Conservation (phyloP, 768 basidiomycete species). For the Mycena indigotica region DNA sequence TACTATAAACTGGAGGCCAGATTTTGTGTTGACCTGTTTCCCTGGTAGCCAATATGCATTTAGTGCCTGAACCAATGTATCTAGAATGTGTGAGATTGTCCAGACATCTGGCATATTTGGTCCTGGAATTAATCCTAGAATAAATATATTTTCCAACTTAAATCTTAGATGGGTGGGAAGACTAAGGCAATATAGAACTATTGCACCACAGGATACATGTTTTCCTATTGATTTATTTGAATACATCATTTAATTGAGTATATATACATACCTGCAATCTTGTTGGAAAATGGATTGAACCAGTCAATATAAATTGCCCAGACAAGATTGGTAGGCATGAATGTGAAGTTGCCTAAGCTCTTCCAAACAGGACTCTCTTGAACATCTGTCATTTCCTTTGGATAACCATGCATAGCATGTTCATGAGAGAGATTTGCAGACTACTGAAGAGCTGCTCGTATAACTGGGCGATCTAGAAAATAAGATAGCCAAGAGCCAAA, state of each 20-base stretch:
- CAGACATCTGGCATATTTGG: constrained; percentile 13
- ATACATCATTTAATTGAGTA: not conserved
- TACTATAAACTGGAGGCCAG: constrained; percentile 3
- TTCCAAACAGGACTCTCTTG: constrained; percentile 35
- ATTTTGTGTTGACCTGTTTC: not conserved
- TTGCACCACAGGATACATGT: constrained; percentile 21
- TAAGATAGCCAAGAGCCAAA: constrained; percentile 33
- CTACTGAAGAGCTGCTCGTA: constrained; percentile 15
- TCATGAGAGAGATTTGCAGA: constrained; percentile 4
- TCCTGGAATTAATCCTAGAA: constrained; percentile 20
- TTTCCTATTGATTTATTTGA: constrained; percentile 10
- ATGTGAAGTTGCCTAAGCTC: constrained; percentile 13
- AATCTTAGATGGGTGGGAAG: constrained; percentile 19
- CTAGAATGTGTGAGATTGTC: constrained; percentile 20
- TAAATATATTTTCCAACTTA: constrained; percentile 10
- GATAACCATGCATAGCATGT: constrained; percentile 19
- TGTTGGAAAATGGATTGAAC: constrained; percentile 38
- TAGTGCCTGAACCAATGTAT: constrained; percentile 11
- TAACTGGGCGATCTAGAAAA: constrained; percentile 20
- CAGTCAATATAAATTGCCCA: constrained; percentile 38
- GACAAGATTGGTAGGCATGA: constrained; percentile 20
- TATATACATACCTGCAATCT: constrained; percentile 30
- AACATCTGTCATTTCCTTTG: constrained; percentile 11
- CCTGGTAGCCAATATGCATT: constrained; percentile 3
- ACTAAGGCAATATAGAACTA: constrained; percentile 22